Evolutionary conservation across 2,329 filamentous ascomycete genomes (phyloP), one percentile per base, ranked within the genome.

Genomic region (Arthroderma sp.): DNA sequence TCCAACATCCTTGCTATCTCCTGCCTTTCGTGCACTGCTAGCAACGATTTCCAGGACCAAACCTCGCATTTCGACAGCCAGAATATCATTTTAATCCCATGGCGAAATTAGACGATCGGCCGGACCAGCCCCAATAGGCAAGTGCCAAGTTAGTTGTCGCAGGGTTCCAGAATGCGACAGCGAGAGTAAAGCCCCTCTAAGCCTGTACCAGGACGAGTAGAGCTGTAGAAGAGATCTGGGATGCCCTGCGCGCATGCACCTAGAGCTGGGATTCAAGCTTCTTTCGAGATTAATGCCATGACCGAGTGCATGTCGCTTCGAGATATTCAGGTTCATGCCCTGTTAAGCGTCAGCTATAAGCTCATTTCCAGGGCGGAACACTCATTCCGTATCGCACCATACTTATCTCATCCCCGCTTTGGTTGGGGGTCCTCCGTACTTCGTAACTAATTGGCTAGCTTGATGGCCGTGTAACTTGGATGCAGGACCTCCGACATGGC

Each of bases 31-130:
- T n/a, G 54, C 54, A 54, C 52, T 25, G 54, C 13, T 33, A 56
- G 54, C 43, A 56, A 54, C 54, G 21, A 44, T 56, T 56, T 56
- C 52, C 54, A 53, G 57, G 57, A 13, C 25, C 25, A 51, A 51
- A 51, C 47, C n/a, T 51, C 47, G 47, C 47, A 51, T 33, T 17
- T 21, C 8, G 47, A 17, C 47, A 21, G 47, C 28, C 19, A 31
- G 17, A 33, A 33, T 51, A 31, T 38, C 25, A 56, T 44, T 21
- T 33, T 33, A 5, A 44, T 43, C 9, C 43, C 19, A 21, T 51
- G 57, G 13, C 58, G 61, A 56, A 51, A 51, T 51, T 51, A 51
- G 25, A 51, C 6, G 47, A 51, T 51, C 47, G 47, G 47, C 47
- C 13, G 13, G 25, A 51, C 47, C 47, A 51, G n/a, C 47, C 25